Percentiles rank a stretch among this genome's conserved stretches.
These are phyloP conservation scores for Lactarius hatsudake DNA, from an alignment of 768 basidiomycete genomes.

Conservation along the genomic window DNA sequence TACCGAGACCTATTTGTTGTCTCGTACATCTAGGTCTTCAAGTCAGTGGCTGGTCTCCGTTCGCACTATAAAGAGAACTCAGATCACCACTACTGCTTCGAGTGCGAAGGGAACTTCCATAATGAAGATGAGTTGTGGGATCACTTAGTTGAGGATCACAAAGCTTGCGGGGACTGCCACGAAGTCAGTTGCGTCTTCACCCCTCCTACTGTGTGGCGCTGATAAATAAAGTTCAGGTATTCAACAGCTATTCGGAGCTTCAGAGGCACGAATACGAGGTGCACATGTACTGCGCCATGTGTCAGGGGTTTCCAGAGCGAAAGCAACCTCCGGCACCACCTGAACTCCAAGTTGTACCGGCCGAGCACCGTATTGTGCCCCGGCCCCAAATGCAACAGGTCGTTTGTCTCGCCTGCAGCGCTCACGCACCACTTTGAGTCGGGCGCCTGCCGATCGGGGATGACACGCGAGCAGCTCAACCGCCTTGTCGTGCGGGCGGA, in stretches of 20 bases:
- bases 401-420: conserved; percentile 53
- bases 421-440: conserved; percentile 62
- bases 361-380: conserved; percentile 39
- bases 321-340: conserved; percentile 46
- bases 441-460: conserved; percentile 53
- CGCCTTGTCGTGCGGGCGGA: conserved; percentile 11
- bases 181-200: background rate
- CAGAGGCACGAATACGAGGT: conserved; percentile 22
- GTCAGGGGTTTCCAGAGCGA: conserved; percentile 42
- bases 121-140: conserved; percentile 7
- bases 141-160: conserved; percentile 11
- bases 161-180: conserved; percentile 3
- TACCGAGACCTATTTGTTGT: background rate
- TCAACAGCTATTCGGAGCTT: background rate
- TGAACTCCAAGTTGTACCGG: conserved; percentile 51
- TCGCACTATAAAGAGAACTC: conserved; percentile 43
- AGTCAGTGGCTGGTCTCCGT: conserved; percentile 38
- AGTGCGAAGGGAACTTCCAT: background rate
- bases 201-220: background rate
- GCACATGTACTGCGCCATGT: conserved; percentile 47
- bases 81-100: background rate
- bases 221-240: background rate
- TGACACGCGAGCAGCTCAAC: conserved; percentile 36
- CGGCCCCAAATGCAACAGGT: conserved; percentile 42
- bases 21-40: conserved; percentile 36